Conservation (phyloP, 2,329 filamentous ascomycete species). For the Cucurbitaria berberidis region DNA sequence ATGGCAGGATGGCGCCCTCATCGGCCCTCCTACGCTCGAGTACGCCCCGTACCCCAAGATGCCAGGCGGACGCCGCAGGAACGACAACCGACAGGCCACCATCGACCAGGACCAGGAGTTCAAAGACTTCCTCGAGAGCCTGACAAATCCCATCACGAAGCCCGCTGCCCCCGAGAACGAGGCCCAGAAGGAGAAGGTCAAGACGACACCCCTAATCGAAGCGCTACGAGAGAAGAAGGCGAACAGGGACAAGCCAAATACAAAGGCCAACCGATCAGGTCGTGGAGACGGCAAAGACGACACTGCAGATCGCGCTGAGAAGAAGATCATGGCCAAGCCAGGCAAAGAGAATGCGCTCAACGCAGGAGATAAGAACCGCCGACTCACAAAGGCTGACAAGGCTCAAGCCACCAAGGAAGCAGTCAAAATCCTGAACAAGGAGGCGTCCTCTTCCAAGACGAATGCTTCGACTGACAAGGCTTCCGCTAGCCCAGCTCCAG, state of each 20-base stretch:
- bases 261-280: slow-evolving; percentile 62
- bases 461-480: slow-evolving; percentile 44
- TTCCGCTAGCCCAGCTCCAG: slow-evolving; percentile 50
- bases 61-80: slow-evolving; percentile 74
- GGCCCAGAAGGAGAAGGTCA: slow-evolving; percentile 67
- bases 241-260: slow-evolving; percentile 65
- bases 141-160: slow-evolving; percentile 76
- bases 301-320: slow-evolving; percentile 58
- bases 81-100: slow-evolving; percentile 86
- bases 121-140: slow-evolving; percentile 85
- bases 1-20: slow-evolving; percentile 71
- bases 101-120: slow-evolving; percentile 98
- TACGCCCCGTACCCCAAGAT: slow-evolving; percentile 84
- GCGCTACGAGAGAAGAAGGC: slow-evolving; percentile 92
- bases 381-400: slow-evolving; percentile 59
- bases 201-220: slow-evolving; percentile 87
- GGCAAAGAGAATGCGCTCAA: slow-evolving; percentile 40
- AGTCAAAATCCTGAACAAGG: slow-evolving; percentile 63
- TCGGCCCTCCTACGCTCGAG: slow-evolving; percentile 81
- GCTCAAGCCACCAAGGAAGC: slow-evolving; percentile 69
- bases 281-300: slow-evolving; percentile 68
- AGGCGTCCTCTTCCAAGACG: slow-evolving; percentile 46
- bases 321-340: slow-evolving; percentile 43
- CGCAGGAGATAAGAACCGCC: slow-evolving; percentile 48
- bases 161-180: slow-evolving; percentile 60